phyloP scores from a whole-genome alignment of 306 rosid species.

The Castanospermum australe region DNA sequence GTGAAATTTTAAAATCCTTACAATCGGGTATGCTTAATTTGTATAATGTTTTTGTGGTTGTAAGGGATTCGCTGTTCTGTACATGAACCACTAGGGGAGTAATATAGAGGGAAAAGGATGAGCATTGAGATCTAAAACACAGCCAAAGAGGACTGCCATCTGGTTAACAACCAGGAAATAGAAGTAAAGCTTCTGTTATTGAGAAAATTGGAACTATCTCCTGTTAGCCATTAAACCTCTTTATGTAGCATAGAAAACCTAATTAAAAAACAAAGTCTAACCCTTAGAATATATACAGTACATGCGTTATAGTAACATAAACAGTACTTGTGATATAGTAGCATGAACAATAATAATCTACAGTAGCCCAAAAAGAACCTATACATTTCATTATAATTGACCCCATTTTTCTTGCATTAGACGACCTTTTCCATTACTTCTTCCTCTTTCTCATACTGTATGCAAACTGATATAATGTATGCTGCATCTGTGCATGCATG shows the following conservation, averaged over 20 bases:
- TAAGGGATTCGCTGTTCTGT: not conserved
- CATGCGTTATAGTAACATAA: not conserved
- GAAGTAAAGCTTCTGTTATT: not conserved
- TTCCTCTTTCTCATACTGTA: slow-evolving; percentile 9
- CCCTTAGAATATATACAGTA: not conserved
- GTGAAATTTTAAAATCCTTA: too few relatives aligned
- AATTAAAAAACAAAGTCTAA: not conserved
- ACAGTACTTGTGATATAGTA: not conserved
- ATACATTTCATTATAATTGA: not conserved
- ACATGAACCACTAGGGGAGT: too few relatives aligned
- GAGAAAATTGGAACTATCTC: not conserved
- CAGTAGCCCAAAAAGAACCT: not conserved
- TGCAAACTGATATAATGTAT: not conserved
- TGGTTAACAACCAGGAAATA: not conserved
- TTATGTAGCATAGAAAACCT: not conserved
- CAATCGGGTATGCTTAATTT: too few relatives aligned
- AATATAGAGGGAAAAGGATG: not conserved
- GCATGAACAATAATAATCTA: not conserved
- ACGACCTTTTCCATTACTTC: not conserved
- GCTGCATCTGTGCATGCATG: not conserved
- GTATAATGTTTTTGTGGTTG: not conserved
- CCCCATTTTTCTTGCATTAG: not conserved
- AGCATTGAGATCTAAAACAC: not conserved
- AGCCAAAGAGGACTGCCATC: not conserved
- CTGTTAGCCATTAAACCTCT: not conserved